Evolutionary conservation across 805 yeast genomes (phyloP).

Genomic region (Yarrowia bubula): DNA sequence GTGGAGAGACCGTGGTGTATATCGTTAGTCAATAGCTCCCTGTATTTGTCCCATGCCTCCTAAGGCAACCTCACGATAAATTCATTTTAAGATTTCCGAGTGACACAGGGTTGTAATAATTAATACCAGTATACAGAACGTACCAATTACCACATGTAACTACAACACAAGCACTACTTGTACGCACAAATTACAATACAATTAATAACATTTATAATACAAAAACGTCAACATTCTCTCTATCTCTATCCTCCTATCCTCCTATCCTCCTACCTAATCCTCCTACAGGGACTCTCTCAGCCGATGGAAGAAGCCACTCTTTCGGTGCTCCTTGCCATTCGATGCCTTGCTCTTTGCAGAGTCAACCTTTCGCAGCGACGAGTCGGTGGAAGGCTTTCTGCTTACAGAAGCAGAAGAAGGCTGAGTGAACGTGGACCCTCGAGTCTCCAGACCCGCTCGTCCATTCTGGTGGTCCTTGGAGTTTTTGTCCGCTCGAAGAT

Average conservation of each 20-base stretch:
- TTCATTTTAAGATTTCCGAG: conserved; percentile 2
- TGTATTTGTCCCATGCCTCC: not conserved
- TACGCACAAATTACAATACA: not conserved
- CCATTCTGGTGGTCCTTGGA: not conserved
- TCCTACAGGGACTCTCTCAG: not conserved
- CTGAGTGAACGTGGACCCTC: conserved; percentile 13
- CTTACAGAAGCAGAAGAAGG: conserved; percentile 28
- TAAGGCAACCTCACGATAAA: not conserved
- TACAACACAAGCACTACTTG: not conserved
- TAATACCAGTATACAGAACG: not conserved
- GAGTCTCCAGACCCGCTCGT: conserved; percentile 2
- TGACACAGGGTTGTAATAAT: not conserved
- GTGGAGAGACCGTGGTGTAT: not conserved
- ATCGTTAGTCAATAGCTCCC: no score
- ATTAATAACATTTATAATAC: conserved; percentile 2
- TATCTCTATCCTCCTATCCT: not conserved
- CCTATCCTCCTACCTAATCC: not conserved
- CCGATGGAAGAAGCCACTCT: conserved; percentile 22
- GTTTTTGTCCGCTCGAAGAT: conserved; percentile 28
- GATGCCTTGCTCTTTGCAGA: not conserved
- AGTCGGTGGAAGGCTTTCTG: conserved; percentile 20
- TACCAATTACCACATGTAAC: no score
- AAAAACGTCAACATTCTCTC: not conserved
- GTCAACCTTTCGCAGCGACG: not conserved
- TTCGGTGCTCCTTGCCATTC: conserved; percentile 3